Percentiles rank a stretch among this genome's conserved stretches.
These are phyloP conservation scores for Penicillium sp. DNA, from an alignment of 2,329 filamentous ascomycete genomes.

Conservation along the genomic window DNA sequence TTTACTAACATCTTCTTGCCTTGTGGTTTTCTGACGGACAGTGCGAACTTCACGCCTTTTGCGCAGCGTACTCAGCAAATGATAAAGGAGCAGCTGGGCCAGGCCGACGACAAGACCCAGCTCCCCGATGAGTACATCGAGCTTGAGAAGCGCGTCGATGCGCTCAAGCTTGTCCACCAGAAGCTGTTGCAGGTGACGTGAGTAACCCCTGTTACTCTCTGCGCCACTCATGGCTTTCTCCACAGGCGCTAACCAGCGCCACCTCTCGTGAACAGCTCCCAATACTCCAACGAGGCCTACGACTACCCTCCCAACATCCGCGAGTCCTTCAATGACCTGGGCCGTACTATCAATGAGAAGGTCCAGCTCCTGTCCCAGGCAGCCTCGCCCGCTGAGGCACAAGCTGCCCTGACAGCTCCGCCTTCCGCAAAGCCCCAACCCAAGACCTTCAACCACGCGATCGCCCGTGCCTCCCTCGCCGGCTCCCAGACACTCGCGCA, in stretches of 20 bases:
- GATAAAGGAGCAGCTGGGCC: slow-evolving; percentile 95
- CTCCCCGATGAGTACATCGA: slow-evolving; percentile 97
- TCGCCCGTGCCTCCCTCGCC: slow-evolving; percentile 82
- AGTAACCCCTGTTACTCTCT: slow-evolving; percentile 39
- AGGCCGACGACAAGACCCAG: slow-evolving; percentile 95
- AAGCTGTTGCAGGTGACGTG: slow-evolving; percentile 97
- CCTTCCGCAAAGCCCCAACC: slow-evolving; percentile 91
- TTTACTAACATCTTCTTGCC: slow-evolving; percentile 33
- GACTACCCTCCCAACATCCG: slow-evolving; percentile 98
- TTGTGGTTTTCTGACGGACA: slow-evolving; percentile 53
- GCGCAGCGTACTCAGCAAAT: slow-evolving; percentile 93
- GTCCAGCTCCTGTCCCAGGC: slow-evolving; percentile 85
- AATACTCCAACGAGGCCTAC: slow-evolving; percentile 83
- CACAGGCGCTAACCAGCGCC: slow-evolving; percentile 1
- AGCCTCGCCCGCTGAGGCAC: slow-evolving; percentile 82
- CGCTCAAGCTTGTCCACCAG: slow-evolving; percentile 92
- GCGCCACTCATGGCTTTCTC: background rate
- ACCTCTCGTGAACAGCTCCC: slow-evolving; percentile 58
- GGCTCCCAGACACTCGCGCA: slow-evolving; percentile 85
- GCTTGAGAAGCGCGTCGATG: slow-evolving; percentile 97
- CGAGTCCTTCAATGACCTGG: slow-evolving; percentile 94
- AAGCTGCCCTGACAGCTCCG: slow-evolving; percentile 87
- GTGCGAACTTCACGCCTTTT: slow-evolving; percentile 85
- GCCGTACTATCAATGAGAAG: slow-evolving; percentile 94
- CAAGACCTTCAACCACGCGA: slow-evolving; percentile 96